A percentile compares a stretch with the other conserved stretches of the same genome.
These are phyloP conservation scores for Thermothielavioides terrestris DNA, from an alignment of 495 filamentous ascomycete genomes.

Conservation along the genomic window DNA sequence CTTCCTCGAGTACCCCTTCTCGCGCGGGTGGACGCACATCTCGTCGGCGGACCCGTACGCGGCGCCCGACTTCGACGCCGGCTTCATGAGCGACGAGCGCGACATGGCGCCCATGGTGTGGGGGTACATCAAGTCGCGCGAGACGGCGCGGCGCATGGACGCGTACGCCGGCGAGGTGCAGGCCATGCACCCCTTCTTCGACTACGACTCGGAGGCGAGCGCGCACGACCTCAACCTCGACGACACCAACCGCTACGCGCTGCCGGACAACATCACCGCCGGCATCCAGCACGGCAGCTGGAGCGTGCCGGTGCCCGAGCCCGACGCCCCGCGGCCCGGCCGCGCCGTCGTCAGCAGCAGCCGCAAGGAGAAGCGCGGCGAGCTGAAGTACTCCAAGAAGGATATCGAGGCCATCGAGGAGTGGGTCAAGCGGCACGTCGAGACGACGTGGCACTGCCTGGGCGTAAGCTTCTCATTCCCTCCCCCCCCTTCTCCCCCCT, in stretches of 20 bases:
- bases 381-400: constrained; percentile 56
- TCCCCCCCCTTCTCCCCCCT: no score
- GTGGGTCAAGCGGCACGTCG: constrained; percentile 68
- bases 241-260: constrained; percentile 66
- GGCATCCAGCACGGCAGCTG: constrained; percentile 53
- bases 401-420: constrained; percentile 67
- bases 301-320: constrained; percentile 31
- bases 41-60: constrained; percentile 63
- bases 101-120: constrained; percentile 81
- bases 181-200: constrained; percentile 56
- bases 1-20: constrained; percentile 78
- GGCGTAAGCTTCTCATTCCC: constrained; percentile 38
- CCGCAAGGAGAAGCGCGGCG: constrained; percentile 46
- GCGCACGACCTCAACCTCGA: constrained; percentile 65
- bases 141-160: constrained; percentile 70
- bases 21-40: constrained; percentile 65
- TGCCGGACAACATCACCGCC: constrained; percentile 62
- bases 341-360: constrained; percentile 43
- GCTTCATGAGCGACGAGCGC: constrained; percentile 78
- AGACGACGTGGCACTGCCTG: constrained; percentile 70
- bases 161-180: constrained; percentile 72
- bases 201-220: constrained; percentile 56
- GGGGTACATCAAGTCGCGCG: constrained; percentile 80
- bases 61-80: constrained; percentile 69
- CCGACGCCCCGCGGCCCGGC: constrained; percentile 37